These are phyloP conservation scores for Dactylellina leptospora DNA, from an alignment of 2,329 filamentous ascomycete genomes.

Conservation along the genomic window DNA sequence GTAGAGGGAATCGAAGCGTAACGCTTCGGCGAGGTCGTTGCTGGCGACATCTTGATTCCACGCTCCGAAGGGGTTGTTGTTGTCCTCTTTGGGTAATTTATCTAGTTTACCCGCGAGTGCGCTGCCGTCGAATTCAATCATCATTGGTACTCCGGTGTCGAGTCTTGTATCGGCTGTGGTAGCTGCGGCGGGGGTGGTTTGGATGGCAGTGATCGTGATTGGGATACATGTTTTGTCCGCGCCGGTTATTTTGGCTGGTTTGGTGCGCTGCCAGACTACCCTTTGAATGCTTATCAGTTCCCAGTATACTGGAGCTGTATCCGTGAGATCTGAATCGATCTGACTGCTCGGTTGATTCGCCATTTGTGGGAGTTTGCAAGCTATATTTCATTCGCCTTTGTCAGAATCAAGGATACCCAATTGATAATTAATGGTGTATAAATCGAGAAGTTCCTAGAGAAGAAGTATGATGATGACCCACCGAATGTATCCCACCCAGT, in stretches of 20 bases:
- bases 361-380: background rate
- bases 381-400: too few species aligned
- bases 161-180: background rate
- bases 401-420: too few species aligned
- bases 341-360: background rate
- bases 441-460: too few species aligned
- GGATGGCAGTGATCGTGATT: background rate
- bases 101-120: too few species aligned
- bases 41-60: background rate
- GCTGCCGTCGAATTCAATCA: too few species aligned
- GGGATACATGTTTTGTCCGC: conserved; percentile 16
- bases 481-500: conserved; percentile 29
- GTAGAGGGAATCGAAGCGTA: too few species aligned
- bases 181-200: background rate
- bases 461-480: background rate
- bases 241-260: background rate
- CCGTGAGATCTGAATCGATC: background rate
- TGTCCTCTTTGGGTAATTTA: too few species aligned
- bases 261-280: conserved; percentile 2
- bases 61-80: too few species aligned
- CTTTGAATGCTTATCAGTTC: conserved; percentile 23
- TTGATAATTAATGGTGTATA: background rate
- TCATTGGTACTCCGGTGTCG: background rate
- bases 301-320: conserved; percentile 3
- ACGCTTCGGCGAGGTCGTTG: background rate